Base-by-base conservation (phyloP, 768 basidiomycete genomes). In the Tulasnella sp. region DNA sequence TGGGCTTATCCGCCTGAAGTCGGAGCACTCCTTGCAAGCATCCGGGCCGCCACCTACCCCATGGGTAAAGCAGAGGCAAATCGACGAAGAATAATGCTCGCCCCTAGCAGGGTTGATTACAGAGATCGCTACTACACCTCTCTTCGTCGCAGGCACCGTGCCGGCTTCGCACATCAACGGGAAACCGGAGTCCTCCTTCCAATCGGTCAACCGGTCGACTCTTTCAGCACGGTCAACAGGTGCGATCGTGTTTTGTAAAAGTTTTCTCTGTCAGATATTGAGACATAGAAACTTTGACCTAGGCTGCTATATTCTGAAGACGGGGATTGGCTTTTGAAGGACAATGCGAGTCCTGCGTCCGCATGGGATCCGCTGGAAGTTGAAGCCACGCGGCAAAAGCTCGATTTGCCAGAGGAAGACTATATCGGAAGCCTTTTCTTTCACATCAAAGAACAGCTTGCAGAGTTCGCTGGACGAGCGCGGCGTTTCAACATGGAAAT, bases 341-440 rank as follows among this genome's bases (percentile, higher is more conserved):
- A 87, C 50, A 85, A 83, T 44, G 85, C 87, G 4, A 89, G 87
- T 64, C 90, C 90, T 0, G 86, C 91, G 0, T 86, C 85, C 50
- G 88, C 88, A 28, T 91, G 90, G 89, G 87, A 89, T 88, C 89
- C 82, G 11, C 64, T 79, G 28, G 82, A 85, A 28, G 86, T 90
- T 28, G 84, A 87, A 50, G 80, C 83, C 22, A 85, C 86, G 0
- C 89, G 89, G 28, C 81, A 79, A 50, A 86, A 84, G 1, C 85
- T 88, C 34, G 88, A 89, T 2, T 86, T 87, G 8, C 84, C 83
- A 7, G 80, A 83, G 0, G 89, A 87, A 77, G 89, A 90, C 82
- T 60, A 60, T 22, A 60, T 60, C 14, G 58, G 58, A 9, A 60
- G 58, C 28, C 58, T 60, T 22, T 60, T 85, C 42, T 40, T 74